Percentiles rank a stretch among this genome's conserved stretches.
Conservation (phyloP, 768 basidiomycete species). For the Phylloporus sp. region DNA sequence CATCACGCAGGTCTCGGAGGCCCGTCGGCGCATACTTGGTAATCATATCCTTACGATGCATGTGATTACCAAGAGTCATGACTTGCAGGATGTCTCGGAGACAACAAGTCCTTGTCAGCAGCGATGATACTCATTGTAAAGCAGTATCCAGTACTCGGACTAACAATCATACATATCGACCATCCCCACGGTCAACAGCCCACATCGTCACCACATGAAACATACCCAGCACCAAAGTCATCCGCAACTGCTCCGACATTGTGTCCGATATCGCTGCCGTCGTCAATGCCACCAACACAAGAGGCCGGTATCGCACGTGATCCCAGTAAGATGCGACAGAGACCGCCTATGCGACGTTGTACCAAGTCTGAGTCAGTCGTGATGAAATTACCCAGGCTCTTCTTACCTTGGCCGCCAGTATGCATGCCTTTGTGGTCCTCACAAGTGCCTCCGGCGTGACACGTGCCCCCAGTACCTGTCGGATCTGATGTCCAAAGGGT, state of each 20-base stretch:
- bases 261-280: constrained; percentile 42
- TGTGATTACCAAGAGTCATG: constrained; percentile 9
- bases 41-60: neutral
- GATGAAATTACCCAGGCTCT: neutral
- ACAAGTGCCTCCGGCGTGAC: constrained; percentile 19
- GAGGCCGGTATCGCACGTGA: constrained; percentile 21
- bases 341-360: constrained; percentile 16
- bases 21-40: neutral
- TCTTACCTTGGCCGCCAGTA: constrained; percentile 35
- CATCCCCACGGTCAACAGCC: neutral
- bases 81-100: too few relatives aligned
- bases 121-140: too few relatives aligned
- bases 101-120: too few relatives aligned
- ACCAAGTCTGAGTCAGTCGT: neutral
- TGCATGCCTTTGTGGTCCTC: constrained; percentile 32
- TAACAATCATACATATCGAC: constrained; percentile 1
- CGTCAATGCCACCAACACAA: constrained; percentile 27
- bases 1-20: constrained; percentile 5
- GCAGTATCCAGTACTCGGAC: too few relatives aligned
- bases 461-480: constrained; percentile 4
- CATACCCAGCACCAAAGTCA: constrained; percentile 35
- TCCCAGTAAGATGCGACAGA: constrained; percentile 22
- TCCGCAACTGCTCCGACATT: constrained; percentile 36
- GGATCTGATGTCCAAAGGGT: neutral
- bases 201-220: constrained; percentile 36